Evolutionary conservation across 345 rosid species (phyloP).

Genomic region (Populus deltoides): DNA sequence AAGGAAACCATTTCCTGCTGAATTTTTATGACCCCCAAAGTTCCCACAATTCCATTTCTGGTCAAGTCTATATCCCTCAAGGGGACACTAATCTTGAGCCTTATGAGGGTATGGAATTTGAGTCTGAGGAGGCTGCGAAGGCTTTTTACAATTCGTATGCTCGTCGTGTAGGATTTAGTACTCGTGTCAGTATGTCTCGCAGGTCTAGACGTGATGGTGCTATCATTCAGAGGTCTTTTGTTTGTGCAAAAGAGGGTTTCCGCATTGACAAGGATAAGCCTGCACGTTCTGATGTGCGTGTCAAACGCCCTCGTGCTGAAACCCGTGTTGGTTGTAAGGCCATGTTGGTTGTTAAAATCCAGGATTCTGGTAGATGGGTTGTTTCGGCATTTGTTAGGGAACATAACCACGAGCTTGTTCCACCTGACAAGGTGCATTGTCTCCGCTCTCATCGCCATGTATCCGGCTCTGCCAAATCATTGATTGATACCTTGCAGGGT

Average conservation of each 20-base stretch:
- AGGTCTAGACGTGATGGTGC: constrained; percentile 69
- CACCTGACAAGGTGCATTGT: constrained; percentile 61
- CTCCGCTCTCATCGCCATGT: constrained; percentile 60
- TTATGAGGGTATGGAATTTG: constrained; percentile 59
- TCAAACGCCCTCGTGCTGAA: constrained; percentile 53
- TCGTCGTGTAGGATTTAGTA: constrained; percentile 57
- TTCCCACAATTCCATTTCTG: constrained; percentile 4
- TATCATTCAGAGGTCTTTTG: constrained; percentile 61
- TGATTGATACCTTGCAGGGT: constrained; percentile 61
- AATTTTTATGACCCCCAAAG: background rate
- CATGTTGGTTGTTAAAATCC: constrained; percentile 53
- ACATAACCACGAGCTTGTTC: constrained; percentile 59
- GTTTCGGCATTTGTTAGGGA: constrained; percentile 53
- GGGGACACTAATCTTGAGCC: constrained; percentile 55
- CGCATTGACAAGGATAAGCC: constrained; percentile 24
- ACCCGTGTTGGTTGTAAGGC: constrained; percentile 65
- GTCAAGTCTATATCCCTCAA: constrained; percentile 29
- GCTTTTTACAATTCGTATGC: constrained; percentile 68
- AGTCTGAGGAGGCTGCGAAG: constrained; percentile 68
- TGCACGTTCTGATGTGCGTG: constrained; percentile 10
- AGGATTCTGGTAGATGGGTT: constrained; percentile 57
- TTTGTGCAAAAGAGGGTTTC: constrained; percentile 68
- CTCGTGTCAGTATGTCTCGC: constrained; percentile 58
- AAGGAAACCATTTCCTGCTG: background rate
- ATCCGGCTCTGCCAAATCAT: constrained; percentile 58